Percentiles rank a stretch among this genome's conserved stretches.
These are phyloP conservation scores for Glebionis coronaria DNA, from an alignment of 129 eudicot species.

Conservation along the genomic window DNA sequence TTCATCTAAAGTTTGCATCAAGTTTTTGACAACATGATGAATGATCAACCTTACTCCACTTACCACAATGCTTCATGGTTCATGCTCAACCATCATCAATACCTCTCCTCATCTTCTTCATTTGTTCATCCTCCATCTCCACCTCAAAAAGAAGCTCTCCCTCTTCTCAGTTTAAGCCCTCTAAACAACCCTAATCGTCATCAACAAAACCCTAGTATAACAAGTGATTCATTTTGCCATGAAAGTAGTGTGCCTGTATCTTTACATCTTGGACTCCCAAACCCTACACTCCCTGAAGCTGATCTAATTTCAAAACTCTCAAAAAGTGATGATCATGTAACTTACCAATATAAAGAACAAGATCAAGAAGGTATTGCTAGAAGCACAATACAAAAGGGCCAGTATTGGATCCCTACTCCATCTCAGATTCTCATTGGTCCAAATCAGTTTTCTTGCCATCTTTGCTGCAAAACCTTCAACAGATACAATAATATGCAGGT, in stretches of 20 bases:
- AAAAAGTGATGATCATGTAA: neutral
- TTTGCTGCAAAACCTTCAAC: constrained; percentile 61
- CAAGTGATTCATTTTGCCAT: constrained; percentile 5
- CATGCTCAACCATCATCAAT: constrained; percentile 38
- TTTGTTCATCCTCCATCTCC: constrained; percentile 25
- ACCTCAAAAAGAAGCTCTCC: constrained; percentile 50
- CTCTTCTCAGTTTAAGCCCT: constrained; percentile 43
- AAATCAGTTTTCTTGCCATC: constrained; percentile 62
- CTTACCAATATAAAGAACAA: constrained; percentile 11
- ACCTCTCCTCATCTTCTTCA: constrained; percentile 11
- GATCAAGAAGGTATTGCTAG: constrained; percentile 12
- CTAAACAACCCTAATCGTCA: constrained; percentile 4
- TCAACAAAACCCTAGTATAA: constrained; percentile 15
- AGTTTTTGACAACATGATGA: constrained; percentile 19
- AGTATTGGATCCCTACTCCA: constrained; percentile 71
- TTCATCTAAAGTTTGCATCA: constrained; percentile 19
- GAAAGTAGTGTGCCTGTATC: constrained; percentile 37
- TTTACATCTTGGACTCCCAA: constrained; percentile 55
- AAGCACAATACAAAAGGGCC: constrained; percentile 34
- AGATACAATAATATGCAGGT: constrained; percentile 74
- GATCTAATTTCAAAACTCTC: constrained; percentile 15
- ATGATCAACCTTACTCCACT: constrained; percentile 33
- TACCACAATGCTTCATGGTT: constrained; percentile 40
- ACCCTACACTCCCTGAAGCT: constrained; percentile 32
- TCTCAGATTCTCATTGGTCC: constrained; percentile 64